Conservation (phyloP, 2,329 filamentous ascomycete genomes). For the Fusarium chlamydosporum region DNA sequence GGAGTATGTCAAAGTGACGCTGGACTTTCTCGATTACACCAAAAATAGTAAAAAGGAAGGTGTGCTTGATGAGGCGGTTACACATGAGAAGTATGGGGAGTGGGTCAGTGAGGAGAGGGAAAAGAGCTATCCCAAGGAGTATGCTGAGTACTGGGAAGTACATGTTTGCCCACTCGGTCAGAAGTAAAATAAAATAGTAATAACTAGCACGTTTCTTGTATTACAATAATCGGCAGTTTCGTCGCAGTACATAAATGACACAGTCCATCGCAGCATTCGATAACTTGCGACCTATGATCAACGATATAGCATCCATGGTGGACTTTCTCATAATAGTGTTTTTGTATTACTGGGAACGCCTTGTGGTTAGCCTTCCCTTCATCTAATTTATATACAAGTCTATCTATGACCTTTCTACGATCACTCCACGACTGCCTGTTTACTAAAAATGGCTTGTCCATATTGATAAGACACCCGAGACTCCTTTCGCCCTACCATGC, state of each 20-base stretch:
- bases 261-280: not conserved
- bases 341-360: not conserved
- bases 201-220: not conserved
- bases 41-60: conserved; percentile 59
- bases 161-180: conserved; percentile 55
- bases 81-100: conserved; percentile 58
- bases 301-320: no score
- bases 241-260: not conserved
- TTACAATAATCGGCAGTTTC: not conserved
- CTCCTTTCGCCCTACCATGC: conserved; percentile 1
- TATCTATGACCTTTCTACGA: not conserved
- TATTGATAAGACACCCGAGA: not conserved
- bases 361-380: not conserved
- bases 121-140: conserved; percentile 51
- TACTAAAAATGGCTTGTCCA: conserved; percentile 7
- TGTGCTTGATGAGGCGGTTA: conserved; percentile 65
- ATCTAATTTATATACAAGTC: conserved; percentile 34
- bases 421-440: not conserved
- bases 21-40: conserved; percentile 69
- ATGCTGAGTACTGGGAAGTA: conserved; percentile 60
- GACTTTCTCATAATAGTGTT: not conserved
- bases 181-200: conserved; percentile 15
- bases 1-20: conserved; percentile 72
- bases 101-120: conserved; percentile 58
- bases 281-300: no score